These are phyloP conservation scores for Choanephora cucurbitarum DNA, from an alignment of 371 early-diverging fungal species.

Conservation along the genomic window DNA sequence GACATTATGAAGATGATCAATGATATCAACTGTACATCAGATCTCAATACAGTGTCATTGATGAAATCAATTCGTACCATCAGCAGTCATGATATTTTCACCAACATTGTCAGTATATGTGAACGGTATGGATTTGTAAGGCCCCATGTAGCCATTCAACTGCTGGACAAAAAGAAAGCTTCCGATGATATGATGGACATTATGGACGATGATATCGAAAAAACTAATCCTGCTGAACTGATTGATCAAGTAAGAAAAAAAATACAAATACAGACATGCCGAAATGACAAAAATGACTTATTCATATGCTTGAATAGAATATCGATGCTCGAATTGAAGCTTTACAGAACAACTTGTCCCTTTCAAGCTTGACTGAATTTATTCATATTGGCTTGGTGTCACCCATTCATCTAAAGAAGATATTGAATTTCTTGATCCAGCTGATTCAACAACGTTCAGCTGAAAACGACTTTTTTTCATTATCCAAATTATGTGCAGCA, in stretches of 20 bases:
- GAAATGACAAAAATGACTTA: background rate
- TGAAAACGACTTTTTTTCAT: slow-evolving; percentile 24
- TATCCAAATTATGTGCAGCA: slow-evolving; percentile 41
- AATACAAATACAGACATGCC: background rate
- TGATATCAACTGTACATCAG: slow-evolving; percentile 28
- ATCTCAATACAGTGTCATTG: slow-evolving; percentile 31
- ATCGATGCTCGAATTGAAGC: slow-evolving; percentile 35
- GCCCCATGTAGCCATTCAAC: slow-evolving; percentile 20
- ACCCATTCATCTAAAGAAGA: slow-evolving; percentile 30
- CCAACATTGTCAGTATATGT: slow-evolving; percentile 40
- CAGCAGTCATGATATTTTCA: slow-evolving; percentile 38
- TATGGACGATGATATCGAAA: slow-evolving; percentile 9
- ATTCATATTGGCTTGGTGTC: slow-evolving; percentile 46
- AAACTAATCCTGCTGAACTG: background rate
- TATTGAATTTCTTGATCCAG: slow-evolving; percentile 40
- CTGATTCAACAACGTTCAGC: slow-evolving; percentile 31
- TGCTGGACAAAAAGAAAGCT: slow-evolving; percentile 21
- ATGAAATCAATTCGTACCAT: slow-evolving; percentile 34
- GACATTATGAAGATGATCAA: slow-evolving; percentile 49
- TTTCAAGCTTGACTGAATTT: slow-evolving; percentile 27
- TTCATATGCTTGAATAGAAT: slow-evolving; percentile 24
- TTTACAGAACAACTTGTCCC: slow-evolving; percentile 21
- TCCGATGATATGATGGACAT: slow-evolving; percentile 21
- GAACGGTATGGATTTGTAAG: slow-evolving; percentile 37
- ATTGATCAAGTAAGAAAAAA: slow-evolving; percentile 21